Evolutionary conservation across 768 basidiomycete species (phyloP).

Genomic region (Amanita pseudoporphyria): DNA sequence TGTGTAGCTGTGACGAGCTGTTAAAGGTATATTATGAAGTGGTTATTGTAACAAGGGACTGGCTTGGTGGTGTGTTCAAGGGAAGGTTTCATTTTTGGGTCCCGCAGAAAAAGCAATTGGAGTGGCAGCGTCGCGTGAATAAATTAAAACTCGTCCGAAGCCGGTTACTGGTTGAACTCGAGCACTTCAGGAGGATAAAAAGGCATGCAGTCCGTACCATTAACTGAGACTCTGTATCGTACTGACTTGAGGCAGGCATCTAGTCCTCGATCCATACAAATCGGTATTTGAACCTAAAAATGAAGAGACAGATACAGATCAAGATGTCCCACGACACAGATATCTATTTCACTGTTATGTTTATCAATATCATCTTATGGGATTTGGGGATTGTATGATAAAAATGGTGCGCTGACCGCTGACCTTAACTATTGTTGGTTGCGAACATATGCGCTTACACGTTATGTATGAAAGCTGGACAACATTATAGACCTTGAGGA

Average conservation of each 20-base stretch:
- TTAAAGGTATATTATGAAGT: conserved; percentile 32
- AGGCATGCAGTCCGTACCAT: conserved; percentile 28
- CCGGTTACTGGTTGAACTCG: conserved; percentile 26
- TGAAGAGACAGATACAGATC: conserved; percentile 14
- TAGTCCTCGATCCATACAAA: conserved; percentile 54
- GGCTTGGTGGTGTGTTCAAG: conserved; percentile 36
- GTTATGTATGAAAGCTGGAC: conserved; percentile 38
- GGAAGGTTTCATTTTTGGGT: conserved; percentile 29
- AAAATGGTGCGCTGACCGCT: conserved; percentile 27
- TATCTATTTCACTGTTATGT: conserved; percentile 69
- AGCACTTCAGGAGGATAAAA: conserved; percentile 37
- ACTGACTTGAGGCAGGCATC: conserved; percentile 22
- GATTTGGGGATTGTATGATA: conserved; percentile 25
- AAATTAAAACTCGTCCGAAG: conserved; percentile 28
- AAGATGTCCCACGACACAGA: conserved; percentile 51
- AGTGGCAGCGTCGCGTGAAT: conserved; percentile 24
- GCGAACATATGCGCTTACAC: background rate
- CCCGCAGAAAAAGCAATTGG: conserved; percentile 17
- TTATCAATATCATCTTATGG: conserved; percentile 51
- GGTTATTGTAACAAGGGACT: conserved; percentile 32
- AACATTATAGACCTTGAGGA: conserved; percentile 49
- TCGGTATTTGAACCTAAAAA: conserved; percentile 29
- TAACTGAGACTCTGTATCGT: background rate
- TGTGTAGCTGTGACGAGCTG: conserved; percentile 43
- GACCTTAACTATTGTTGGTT: background rate